These are phyloP conservation scores for Cryphonectria japonica DNA, from an alignment of 2,329 filamentous ascomycete species.

Conservation along the genomic window DNA sequence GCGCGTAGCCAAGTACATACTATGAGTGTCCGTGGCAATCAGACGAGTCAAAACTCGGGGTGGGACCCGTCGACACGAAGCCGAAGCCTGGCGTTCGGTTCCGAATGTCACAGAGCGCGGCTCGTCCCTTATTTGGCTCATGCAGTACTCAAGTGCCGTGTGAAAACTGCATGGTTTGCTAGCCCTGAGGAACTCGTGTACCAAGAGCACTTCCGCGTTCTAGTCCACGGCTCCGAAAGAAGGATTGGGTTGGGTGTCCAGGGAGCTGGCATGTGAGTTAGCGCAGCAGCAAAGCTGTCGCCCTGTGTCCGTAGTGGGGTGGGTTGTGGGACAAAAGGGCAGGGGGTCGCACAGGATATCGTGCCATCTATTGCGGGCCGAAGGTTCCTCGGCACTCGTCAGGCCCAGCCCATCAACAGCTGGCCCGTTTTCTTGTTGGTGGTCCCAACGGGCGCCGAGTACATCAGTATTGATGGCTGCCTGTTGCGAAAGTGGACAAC, in stretches of 20 bases:
- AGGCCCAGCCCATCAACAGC: not conserved
- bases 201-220: not conserved
- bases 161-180: not conserved
- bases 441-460: not conserved
- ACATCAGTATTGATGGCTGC: not conserved
- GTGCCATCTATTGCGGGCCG: constrained; percentile 27
- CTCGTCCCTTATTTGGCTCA: constrained; percentile 15
- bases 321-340: not conserved
- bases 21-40: not conserved
- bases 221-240: not conserved
- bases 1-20: not conserved
- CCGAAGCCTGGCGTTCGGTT: constrained; percentile 6
- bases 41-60: not conserved
- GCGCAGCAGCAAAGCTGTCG: not conserved
- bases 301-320: not conserved
- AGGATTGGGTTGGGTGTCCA: not conserved
- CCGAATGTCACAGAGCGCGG: constrained; percentile 1
- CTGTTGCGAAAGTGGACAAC: not conserved
- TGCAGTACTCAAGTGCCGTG: constrained; percentile 7
- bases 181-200: not conserved
- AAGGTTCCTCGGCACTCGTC: constrained; percentile 23
- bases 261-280: not conserved
- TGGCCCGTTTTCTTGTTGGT: not conserved
- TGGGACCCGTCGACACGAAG: constrained; percentile 1
- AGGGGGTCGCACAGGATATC: constrained; percentile 4